These are phyloP conservation scores for Nannochloropsis salina DNA, from an alignment of 108 stramenopile species.

Conservation along the genomic window DNA sequence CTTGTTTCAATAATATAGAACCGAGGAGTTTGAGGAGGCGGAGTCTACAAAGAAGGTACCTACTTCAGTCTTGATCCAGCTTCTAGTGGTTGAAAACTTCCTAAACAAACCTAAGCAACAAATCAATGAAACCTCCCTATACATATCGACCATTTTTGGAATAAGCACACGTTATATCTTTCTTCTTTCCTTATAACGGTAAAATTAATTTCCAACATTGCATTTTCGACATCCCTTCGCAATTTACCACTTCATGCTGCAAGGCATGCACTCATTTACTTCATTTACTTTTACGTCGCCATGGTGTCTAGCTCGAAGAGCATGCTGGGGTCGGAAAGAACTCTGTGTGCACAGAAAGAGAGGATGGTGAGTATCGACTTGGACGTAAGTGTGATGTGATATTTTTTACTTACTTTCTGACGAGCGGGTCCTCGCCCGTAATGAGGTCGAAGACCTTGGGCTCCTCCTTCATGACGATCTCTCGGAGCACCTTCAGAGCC, in stretches of 20 bases:
- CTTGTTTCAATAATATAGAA: too few species aligned
- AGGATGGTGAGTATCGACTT: neutral
- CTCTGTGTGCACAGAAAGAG: neutral
- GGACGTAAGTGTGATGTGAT: neutral
- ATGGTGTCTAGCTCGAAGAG: neutral
- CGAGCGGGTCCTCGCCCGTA: neutral
- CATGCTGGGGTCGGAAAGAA: neutral
- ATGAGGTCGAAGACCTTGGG: neutral
- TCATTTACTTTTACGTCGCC: neutral
- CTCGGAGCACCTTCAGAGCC: neutral
- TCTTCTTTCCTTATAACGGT: neutral
- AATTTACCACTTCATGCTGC: neutral
- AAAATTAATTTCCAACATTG: neutral
- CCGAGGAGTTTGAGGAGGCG: too few species aligned
- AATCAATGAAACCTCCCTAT: neutral
- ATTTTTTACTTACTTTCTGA: neutral
- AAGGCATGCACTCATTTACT: neutral
- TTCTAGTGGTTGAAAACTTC: too few species aligned
- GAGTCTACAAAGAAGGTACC: too few species aligned
- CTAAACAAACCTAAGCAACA: neutral
- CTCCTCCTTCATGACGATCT: neutral
- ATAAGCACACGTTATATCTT: neutral
- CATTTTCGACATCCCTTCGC: neutral
- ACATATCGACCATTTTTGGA: too few species aligned
- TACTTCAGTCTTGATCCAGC: too few species aligned